Conservation (phyloP, 2,329 filamentous ascomycete genomes). For the Calonectria hawksworthii region DNA sequence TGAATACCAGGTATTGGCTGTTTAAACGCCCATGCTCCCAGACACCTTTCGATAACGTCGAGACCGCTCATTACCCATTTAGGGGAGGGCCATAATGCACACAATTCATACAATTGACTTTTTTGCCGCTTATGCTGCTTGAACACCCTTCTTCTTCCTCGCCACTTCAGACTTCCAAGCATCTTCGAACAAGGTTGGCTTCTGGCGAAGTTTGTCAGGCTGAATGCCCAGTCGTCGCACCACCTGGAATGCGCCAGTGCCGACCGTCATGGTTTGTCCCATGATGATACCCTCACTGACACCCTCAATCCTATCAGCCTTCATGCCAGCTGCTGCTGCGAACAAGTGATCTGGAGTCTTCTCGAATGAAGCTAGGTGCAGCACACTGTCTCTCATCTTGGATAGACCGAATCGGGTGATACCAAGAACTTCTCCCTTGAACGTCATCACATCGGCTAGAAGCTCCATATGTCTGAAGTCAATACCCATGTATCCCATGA, state of each 20-base stretch:
- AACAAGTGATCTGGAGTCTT: constrained; percentile 99
- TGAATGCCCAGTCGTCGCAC: constrained; percentile 81
- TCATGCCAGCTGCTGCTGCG: constrained; percentile 92
- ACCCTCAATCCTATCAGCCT: constrained; percentile 91
- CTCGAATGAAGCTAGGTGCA: constrained; percentile 96
- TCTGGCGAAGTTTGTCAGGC: constrained; percentile 68
- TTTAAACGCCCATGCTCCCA: constrained; percentile 8
- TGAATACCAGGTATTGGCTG: constrained; percentile 3
- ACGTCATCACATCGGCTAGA: constrained; percentile 98
- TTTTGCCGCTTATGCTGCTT: not conserved
- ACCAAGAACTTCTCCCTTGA: constrained; percentile 95
- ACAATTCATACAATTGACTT: constrained; percentile 7
- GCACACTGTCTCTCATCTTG: constrained; percentile 94
- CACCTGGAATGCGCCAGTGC: constrained; percentile 93
- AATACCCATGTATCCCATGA: constrained; percentile 96
- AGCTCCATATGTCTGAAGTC: constrained; percentile 98
- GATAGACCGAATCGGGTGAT: constrained; percentile 97
- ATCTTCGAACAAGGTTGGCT: constrained; percentile 80
- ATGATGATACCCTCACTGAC: constrained; percentile 98
- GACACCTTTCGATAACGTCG: not conserved
- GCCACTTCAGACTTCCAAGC: constrained; percentile 61
- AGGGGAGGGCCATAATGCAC: not conserved
- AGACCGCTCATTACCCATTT: not conserved
- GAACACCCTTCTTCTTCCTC: constrained; percentile 34
- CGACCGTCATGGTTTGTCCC: constrained; percentile 93